Base-by-base conservation (phyloP, 208 protist species). In the Naegleria lovaniensis region DNA sequence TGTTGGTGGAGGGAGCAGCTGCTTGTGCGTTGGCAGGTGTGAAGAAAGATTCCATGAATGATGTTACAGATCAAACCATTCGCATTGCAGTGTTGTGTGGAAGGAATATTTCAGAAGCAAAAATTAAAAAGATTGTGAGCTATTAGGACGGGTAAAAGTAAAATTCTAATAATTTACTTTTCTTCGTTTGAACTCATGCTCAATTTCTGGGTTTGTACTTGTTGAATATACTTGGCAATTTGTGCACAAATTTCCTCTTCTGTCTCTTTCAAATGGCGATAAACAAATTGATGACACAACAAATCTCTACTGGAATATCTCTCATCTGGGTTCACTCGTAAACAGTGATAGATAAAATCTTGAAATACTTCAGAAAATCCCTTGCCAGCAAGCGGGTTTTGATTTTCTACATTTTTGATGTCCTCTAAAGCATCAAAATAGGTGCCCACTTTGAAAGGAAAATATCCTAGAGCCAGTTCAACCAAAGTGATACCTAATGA, bases 401-500 rank as follows among this genome's bases (percentile, higher is more conserved):
- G 29, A 33, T 13, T 33, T 87, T 87, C 40, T 51, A 87, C 15
- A 33, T 87, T 87, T 9, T 51, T 87, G 43, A 87, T 87, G 3
- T 87, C 83, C 0, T 87, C 83, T 19, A 87, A 16, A 48, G 43
- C 33, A 36, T 87, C 83, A 48, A 87, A 87, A 36, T 87, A 87
- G 0, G 33, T 29, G 29, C 29, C 19, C 5, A 16, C 13, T 52
- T 52, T 19, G 41, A 87, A 88, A 19, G 96, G 96, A 89, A 96
- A 96, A 90, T 93, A 85, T 43, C 96, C 96, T n/a, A 97, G 79
- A 25, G 95, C 95, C 83, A 96, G 97, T 92, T 97, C 95, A 0
- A 95, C 96, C 29, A 97, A 94, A 0, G 96, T 96, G 52, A 97
- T 94, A 51, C 96, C 96, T 41, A 97, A 93, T 16, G 96, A 95